Evolutionary conservation across 164 flowering plant species (phyloP).

Genomic region (Litsea cubeba): DNA sequence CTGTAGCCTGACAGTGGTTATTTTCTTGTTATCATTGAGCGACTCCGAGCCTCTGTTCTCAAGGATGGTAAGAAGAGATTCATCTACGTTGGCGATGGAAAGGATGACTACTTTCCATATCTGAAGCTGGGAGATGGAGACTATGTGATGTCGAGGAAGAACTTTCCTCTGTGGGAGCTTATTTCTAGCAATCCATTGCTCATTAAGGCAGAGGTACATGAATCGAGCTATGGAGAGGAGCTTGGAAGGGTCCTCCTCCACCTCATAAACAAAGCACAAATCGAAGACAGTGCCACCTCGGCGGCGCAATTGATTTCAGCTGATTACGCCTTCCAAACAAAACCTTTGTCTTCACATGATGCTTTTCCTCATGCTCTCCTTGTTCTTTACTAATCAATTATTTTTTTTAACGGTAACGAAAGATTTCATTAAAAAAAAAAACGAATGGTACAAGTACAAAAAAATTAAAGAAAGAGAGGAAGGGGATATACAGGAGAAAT

Average conservation of each 20-base stretch:
- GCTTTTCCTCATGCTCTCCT: slow-evolving; percentile 1
- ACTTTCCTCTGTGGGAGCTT: slow-evolving; percentile 64
- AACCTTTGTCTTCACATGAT: slow-evolving; percentile 10
- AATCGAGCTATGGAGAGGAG: slow-evolving; percentile 66
- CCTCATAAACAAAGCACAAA: slow-evolving; percentile 16
- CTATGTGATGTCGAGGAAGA: slow-evolving; percentile 66
- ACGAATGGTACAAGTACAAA: too few species aligned
- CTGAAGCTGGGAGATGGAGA: slow-evolving; percentile 51
- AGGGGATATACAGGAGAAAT: too few species aligned
- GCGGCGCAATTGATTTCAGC: slow-evolving; percentile 4
- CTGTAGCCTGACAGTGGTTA: too few species aligned
- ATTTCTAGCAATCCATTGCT: slow-evolving; percentile 35
- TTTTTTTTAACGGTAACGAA: too few species aligned
- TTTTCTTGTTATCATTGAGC: slow-evolving; percentile 21
- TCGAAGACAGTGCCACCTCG: slow-evolving; percentile 2
- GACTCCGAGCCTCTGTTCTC: slow-evolving; percentile 33
- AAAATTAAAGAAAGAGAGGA: too few species aligned
- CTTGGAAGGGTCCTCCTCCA: slow-evolving; percentile 32
- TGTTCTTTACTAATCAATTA: slow-evolving; percentile 8
- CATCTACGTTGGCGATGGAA: slow-evolving; percentile 77
- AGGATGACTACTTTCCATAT: slow-evolving; percentile 69
- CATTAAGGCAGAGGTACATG: slow-evolving; percentile 51
- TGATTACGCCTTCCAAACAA: slow-evolving; percentile 14
- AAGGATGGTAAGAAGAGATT: slow-evolving; percentile 37
- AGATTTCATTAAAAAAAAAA: too few species aligned